A percentile compares a stretch with the other conserved stretches of the same genome.
These are phyloP conservation scores for Camelina laxa DNA, from an alignment of 345 rosid species.

Conservation along the genomic window DNA sequence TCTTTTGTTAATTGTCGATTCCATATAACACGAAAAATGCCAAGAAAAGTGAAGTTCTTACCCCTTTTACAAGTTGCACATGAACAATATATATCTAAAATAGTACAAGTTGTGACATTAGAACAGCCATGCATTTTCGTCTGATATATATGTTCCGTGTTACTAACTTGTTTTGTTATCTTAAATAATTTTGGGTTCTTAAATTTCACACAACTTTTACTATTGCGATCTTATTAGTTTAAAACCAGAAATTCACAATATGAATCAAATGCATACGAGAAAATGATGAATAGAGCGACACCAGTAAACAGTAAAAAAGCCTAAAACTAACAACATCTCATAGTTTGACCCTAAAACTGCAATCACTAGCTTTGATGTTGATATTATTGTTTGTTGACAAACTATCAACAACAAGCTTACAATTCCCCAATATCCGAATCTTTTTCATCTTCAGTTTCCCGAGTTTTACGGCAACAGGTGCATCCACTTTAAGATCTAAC, in stretches of 20 bases:
- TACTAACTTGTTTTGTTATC: too few relatives aligned
- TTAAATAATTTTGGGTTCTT: not conserved
- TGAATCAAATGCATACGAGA: not conserved
- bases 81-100: too few relatives aligned
- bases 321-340: constrained; percentile 37
- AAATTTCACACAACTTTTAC: not conserved
- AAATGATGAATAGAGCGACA: not conserved
- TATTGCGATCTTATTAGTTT: not conserved
- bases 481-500: constrained; percentile 66
- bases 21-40: too few relatives aligned
- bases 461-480: constrained; percentile 71
- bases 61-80: too few relatives aligned
- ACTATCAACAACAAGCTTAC: constrained; percentile 76
- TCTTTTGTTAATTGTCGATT: too few relatives aligned
- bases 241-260: constrained; percentile 4
- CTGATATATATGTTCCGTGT: too few relatives aligned
- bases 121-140: too few relatives aligned
- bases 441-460: constrained; percentile 73
- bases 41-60: too few relatives aligned
- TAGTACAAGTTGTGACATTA: too few relatives aligned
- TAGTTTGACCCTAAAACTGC: constrained; percentile 67
- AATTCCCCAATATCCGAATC: constrained; percentile 66
- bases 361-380: constrained; percentile 76
- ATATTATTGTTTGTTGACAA: constrained; percentile 60
- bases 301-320: not conserved